phyloP scores from a whole-genome alignment of 257 asterid species.

The Solanum lignicaule region DNA sequence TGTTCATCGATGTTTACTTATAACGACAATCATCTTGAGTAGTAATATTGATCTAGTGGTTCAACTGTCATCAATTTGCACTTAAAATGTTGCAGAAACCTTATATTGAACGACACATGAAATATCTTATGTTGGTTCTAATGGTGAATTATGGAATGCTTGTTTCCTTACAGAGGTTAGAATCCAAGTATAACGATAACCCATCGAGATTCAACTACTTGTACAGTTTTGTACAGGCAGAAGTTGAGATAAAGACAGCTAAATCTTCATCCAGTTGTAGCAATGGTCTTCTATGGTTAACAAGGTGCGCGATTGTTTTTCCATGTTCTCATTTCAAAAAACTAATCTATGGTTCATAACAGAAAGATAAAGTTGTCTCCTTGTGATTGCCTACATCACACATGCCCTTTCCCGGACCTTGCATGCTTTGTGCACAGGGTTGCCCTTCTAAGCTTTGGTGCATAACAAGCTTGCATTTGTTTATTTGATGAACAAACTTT shows the following conservation, averaged over 20 bases:
- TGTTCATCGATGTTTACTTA: neutral
- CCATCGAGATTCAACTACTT: slow-evolving; percentile 64
- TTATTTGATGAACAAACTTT: neutral
- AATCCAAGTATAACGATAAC: slow-evolving; percentile 51
- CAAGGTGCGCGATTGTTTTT: slow-evolving; percentile 33
- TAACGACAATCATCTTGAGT: neutral
- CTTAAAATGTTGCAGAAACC: neutral
- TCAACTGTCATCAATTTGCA: neutral
- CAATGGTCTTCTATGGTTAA: slow-evolving; percentile 81
- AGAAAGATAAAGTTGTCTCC: neutral
- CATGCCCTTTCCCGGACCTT: neutral
- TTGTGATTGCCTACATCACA: neutral
- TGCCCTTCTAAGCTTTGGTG: neutral
- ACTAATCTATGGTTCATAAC: neutral
- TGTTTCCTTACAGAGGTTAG: slow-evolving; percentile 53
- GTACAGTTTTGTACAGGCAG: slow-evolving; percentile 75
- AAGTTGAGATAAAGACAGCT: slow-evolving; percentile 67
- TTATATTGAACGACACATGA: neutral
- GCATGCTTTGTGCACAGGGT: neutral
- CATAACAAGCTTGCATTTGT: neutral
- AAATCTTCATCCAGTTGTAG: slow-evolving; percentile 77
- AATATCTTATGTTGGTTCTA: neutral
- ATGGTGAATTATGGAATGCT: neutral
- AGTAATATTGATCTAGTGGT: neutral
- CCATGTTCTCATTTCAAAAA: neutral